Conservation (phyloP, 495 filamentous ascomycete species). For the Margaritispora aquatica region DNA sequence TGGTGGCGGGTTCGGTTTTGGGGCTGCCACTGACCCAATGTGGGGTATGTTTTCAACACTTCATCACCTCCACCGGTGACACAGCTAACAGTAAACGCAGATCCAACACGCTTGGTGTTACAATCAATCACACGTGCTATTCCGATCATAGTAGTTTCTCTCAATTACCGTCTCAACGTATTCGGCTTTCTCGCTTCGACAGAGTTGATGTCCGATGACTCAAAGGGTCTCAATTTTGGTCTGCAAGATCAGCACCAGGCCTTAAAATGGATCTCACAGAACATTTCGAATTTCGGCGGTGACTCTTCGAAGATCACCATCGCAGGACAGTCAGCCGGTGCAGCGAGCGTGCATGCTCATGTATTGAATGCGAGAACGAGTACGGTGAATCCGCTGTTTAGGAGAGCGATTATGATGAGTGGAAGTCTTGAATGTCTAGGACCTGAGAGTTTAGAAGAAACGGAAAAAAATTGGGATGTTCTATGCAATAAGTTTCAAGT, state of each 20-base stretch:
- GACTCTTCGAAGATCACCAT: background rate
- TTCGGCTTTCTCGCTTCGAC: conserved; percentile 44
- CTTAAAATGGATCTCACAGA: background rate
- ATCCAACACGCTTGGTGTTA: background rate
- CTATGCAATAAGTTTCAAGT: background rate
- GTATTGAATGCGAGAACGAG: background rate
- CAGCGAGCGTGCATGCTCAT: background rate
- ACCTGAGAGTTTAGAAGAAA: background rate
- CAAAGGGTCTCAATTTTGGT: background rate
- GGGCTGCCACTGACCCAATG: conserved; percentile 1
- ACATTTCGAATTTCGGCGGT: background rate
- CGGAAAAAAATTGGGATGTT: background rate
- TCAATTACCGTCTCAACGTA: conserved; percentile 50
- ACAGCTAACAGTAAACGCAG: background rate
- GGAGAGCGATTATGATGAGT: background rate
- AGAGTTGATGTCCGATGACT: background rate
- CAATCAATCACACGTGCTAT: conserved; percentile 52
- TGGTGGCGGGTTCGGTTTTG: background rate
- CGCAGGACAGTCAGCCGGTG: background rate
- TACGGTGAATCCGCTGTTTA: background rate
- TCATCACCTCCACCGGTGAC: background rate
- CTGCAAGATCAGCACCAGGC: background rate
- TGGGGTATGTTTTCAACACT: background rate
- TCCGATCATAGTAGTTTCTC: conserved; percentile 24
- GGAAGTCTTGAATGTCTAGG: background rate